These are phyloP conservation scores for Dendryphion nanum DNA, from an alignment of 2,329 filamentous ascomycete species.

Conservation along the genomic window DNA sequence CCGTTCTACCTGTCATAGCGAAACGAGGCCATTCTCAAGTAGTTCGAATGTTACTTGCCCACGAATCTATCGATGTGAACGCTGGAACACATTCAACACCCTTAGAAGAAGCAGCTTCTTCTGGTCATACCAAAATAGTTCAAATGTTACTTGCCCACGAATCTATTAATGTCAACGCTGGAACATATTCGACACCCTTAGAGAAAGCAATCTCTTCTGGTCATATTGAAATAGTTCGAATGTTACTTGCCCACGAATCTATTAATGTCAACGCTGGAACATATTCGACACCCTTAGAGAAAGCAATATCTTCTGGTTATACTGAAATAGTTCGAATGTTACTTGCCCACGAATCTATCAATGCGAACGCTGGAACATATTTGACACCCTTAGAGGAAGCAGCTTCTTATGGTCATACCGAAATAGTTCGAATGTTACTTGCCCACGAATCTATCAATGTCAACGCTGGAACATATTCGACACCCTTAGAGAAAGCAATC, in stretches of 20 bases:
- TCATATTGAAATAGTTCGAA: slow-evolving; percentile 1
- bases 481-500: slow-evolving; percentile 5
- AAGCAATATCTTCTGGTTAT: not conserved
- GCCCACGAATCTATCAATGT: not conserved
- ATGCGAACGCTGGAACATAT: not conserved
- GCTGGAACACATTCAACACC: not conserved
- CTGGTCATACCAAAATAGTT: not conserved
- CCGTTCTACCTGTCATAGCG: too few relatives aligned
- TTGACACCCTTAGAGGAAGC: slow-evolving; percentile 3
- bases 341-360: not conserved
- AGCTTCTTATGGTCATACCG: not conserved
- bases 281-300: not conserved
- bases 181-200: not conserved
- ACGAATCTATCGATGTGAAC: too few relatives aligned
- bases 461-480: not conserved
- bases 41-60: too few relatives aligned
- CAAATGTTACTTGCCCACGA: not conserved
- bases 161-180: not conserved
- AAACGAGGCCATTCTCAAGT: too few relatives aligned
- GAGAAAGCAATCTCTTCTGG: not conserved
- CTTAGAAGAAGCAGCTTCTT: slow-evolving; percentile 1
- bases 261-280: not conserved
- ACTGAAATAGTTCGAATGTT: not conserved
- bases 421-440: slow-evolving; percentile 2
- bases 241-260: not conserved